These are phyloP conservation scores for Suillus clintonianus DNA, from an alignment of 768 basidiomycete species.

Conservation along the genomic window DNA sequence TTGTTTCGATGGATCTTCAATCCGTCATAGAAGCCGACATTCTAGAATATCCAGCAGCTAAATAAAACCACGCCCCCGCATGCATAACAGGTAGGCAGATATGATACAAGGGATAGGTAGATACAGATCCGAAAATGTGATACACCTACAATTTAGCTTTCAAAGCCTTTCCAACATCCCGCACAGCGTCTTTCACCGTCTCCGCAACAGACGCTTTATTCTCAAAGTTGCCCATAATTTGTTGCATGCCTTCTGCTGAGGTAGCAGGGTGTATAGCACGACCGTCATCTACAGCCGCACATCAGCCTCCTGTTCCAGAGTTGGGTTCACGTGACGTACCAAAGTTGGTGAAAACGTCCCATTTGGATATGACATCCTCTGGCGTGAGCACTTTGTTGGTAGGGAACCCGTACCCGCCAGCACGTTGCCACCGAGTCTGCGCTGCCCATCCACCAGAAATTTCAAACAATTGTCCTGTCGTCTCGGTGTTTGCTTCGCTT, in stretches of 20 bases:
- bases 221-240: constrained; percentile 67
- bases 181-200: constrained; percentile 55
- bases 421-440: constrained; percentile 89
- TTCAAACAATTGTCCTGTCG: constrained; percentile 80
- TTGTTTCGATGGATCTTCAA: not conserved
- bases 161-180: constrained; percentile 38
- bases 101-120: not conserved
- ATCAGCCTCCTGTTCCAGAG: not conserved
- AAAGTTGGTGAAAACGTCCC: constrained; percentile 84
- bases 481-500: constrained; percentile 76
- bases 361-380: constrained; percentile 79
- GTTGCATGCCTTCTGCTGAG: constrained; percentile 74
- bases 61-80: no score
- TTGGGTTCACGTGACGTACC: constrained; percentile 44
- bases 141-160: constrained; percentile 54
- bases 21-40: not conserved
- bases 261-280: constrained; percentile 81
- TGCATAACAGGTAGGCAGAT: not conserved
- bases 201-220: constrained; percentile 35
- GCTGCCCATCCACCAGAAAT: constrained; percentile 90
- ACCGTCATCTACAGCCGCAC: constrained; percentile 58
- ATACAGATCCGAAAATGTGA: not conserved
- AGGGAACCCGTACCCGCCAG: constrained; percentile 88
- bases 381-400: constrained; percentile 72
- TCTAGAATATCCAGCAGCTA: not conserved